phyloP scores from a whole-genome alignment of 306 rosid species.

The Medicago arabica region DNA sequence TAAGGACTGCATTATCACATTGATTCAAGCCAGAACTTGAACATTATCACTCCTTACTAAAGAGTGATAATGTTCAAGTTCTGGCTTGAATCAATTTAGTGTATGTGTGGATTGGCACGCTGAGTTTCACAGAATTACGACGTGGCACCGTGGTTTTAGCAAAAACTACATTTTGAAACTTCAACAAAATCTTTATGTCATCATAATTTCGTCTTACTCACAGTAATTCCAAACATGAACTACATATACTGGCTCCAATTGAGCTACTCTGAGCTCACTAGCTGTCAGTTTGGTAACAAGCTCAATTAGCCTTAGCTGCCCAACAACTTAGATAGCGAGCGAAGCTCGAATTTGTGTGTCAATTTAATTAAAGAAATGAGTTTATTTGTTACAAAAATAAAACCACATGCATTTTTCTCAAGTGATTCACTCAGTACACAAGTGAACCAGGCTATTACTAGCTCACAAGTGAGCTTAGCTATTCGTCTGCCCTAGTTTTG shows the following conservation, averaged over 20 bases:
- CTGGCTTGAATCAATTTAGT: too few species aligned
- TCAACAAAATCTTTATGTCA: not conserved
- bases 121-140: too few species aligned
- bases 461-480: not conserved
- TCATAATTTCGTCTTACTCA: conserved; percentile 39
- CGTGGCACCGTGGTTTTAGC: not conserved
- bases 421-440: not conserved
- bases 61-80: too few species aligned
- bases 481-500: conserved; percentile 1
- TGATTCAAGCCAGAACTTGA: too few species aligned
- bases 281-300: not conserved
- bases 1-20: too few species aligned
- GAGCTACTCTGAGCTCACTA: not conserved
- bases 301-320: not conserved
- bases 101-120: not conserved
- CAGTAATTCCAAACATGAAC: not conserved
- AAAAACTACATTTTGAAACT: not conserved
- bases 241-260: not conserved
- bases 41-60: too few species aligned
- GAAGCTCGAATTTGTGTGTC: not conserved
- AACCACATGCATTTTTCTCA: not conserved
- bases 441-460: not conserved
- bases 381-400: not conserved
- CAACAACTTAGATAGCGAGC: conserved; percentile 3
- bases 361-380: too few species aligned